A percentile compares a stretch with the other conserved stretches of the same genome.
phyloP scores from a whole-genome alignment of 208 protist species.

The Acanthamoeba royreba region DNA sequence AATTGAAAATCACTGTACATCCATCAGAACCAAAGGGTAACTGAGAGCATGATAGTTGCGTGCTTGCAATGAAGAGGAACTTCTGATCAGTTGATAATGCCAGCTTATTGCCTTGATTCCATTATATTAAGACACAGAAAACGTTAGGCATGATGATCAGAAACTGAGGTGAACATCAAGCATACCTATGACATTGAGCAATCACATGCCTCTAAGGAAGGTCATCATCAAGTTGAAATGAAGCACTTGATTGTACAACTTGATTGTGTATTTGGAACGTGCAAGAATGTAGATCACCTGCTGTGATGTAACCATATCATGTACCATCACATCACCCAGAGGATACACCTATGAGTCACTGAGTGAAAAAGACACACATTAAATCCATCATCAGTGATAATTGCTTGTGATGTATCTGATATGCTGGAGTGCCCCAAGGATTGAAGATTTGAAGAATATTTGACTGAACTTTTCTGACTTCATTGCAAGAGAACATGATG shows the following conservation, averaged over 20 bases:
- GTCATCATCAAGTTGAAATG: background rate
- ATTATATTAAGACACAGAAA: too few species aligned
- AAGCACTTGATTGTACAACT: background rate
- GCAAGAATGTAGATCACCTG: background rate
- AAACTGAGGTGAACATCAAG: too few species aligned
- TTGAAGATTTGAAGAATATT: background rate
- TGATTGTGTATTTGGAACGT: background rate
- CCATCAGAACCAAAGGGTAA: background rate
- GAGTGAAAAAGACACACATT: too few species aligned
- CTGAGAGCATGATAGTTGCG: background rate
- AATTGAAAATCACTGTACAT: background rate
- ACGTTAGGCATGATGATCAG: background rate
- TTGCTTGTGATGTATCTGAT: too few species aligned
- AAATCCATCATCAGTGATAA: too few species aligned
- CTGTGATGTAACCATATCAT: background rate
- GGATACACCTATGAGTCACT: background rate
- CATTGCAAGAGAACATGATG: background rate
- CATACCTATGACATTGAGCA: background rate
- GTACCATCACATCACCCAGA: background rate
- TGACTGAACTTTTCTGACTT: background rate
- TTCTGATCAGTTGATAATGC: background rate
- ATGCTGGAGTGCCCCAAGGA: background rate
- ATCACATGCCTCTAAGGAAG: background rate
- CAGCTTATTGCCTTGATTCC: background rate
- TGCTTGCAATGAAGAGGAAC: background rate